A percentile compares a stretch with the other conserved stretches of the same genome.
These are phyloP conservation scores for Venturiaceae sp. DNA, from an alignment of 2,329 filamentous ascomycete genomes.

Conservation along the genomic window DNA sequence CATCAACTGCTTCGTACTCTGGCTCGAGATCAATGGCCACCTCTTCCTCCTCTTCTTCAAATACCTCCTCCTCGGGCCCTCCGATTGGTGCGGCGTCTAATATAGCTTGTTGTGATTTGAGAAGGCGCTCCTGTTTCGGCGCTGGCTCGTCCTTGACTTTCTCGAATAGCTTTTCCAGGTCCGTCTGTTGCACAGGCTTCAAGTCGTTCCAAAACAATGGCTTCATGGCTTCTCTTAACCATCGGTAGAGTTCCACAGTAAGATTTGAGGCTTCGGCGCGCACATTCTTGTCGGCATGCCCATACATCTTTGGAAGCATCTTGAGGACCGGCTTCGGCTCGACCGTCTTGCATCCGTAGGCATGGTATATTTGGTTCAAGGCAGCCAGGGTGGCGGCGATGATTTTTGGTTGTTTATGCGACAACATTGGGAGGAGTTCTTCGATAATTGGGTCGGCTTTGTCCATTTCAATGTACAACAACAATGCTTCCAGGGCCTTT, in stretches of 20 bases:
- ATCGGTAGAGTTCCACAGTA: conserved; percentile 89
- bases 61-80: conserved; percentile 25
- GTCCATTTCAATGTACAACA: conserved; percentile 87
- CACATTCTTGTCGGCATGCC: conserved; percentile 96
- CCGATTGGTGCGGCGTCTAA: conserved; percentile 52
- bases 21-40: conserved; percentile 60
- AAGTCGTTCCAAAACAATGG: conserved; percentile 94
- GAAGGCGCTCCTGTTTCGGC: conserved; percentile 82
- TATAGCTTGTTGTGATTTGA: conserved; percentile 80
- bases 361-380: conserved; percentile 78
- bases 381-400: conserved; percentile 66
- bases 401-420: conserved; percentile 86
- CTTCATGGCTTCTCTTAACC: conserved; percentile 97
- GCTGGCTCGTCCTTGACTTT: conserved; percentile 78
- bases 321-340: conserved; percentile 92
- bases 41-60: conserved; percentile 50
- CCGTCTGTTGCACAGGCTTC: conserved; percentile 89
- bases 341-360: conserved; percentile 87
- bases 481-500: conserved; percentile 72
- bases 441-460: conserved; percentile 78
- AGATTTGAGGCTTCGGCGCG: conserved; percentile 87
- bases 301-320: conserved; percentile 78
- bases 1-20: conserved; percentile 72
- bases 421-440: conserved; percentile 72
- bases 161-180: conserved; percentile 89